Conservation (phyloP, 768 basidiomycete genomes). For the Leccinum olivaceopallidum region DNA sequence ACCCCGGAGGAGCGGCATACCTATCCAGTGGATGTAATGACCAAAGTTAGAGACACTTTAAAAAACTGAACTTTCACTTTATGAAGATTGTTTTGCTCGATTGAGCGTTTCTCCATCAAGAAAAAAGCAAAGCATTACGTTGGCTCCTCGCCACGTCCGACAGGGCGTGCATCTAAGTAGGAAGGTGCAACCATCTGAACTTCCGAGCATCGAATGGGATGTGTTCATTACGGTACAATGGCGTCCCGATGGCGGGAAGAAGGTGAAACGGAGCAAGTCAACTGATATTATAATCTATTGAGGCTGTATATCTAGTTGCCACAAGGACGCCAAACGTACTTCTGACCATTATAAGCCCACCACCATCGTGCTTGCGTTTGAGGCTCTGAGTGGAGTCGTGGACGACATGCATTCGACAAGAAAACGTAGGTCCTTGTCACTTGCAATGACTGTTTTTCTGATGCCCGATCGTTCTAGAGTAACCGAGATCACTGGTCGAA, state of each 20-base stretch:
- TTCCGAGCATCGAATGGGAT: neutral
- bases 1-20: slow-evolving; percentile 11
- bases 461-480: neutral
- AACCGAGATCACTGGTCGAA: neutral
- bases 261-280: neutral
- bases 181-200: too few species aligned
- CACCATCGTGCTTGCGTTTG: neutral
- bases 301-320: neutral
- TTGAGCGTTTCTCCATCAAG: neutral
- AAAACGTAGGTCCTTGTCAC: neutral
- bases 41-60: slow-evolving; percentile 15
- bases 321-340: too few species aligned
- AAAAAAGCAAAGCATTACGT: neutral
- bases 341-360: neutral
- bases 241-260: neutral
- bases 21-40: slow-evolving; percentile 17
- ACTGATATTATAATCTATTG: neutral
- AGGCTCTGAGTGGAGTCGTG: neutral
- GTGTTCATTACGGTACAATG: neutral
- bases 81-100: neutral
- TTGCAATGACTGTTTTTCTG: neutral
- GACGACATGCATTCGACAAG: neutral
- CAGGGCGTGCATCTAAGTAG: too few species aligned
- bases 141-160: neutral
- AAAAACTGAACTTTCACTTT: slow-evolving; percentile 5